Conservation (phyloP, 2,329 filamentous ascomycete genomes). For the Didymellaceae sp. region DNA sequence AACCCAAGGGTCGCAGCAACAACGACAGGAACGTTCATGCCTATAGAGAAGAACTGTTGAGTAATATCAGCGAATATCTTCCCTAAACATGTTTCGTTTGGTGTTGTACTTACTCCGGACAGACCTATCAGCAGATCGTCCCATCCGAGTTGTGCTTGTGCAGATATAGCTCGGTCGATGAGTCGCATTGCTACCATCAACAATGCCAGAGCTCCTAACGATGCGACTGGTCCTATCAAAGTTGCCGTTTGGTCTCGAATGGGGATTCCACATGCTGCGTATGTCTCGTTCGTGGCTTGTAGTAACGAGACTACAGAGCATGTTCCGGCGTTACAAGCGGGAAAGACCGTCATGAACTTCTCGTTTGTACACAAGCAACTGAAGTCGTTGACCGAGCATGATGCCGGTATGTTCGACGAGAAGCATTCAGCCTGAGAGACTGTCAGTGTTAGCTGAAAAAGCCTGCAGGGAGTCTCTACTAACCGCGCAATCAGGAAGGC, state of each 20-base stretch:
- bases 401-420: neutral
- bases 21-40: slow-evolving; percentile 36
- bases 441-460: neutral
- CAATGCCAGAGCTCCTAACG: slow-evolving; percentile 32
- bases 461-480: neutral
- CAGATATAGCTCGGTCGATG: slow-evolving; percentile 32
- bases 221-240: slow-evolving; percentile 30
- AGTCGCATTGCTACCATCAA: slow-evolving; percentile 38
- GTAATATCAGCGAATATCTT: slow-evolving; percentile 3
- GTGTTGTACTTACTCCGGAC: slow-evolving; percentile 36
- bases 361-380: slow-evolving; percentile 37
- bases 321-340: slow-evolving; percentile 36
- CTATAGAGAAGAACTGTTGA: slow-evolving; percentile 32
- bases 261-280: slow-evolving; percentile 37
- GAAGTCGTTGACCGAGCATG: slow-evolving; percentile 34
- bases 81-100: neutral
- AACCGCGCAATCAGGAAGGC: slow-evolving; percentile 25
- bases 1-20: slow-evolving; percentile 36
- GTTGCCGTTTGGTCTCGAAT: slow-evolving; percentile 26
- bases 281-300: slow-evolving; percentile 32
- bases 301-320: slow-evolving; percentile 39
- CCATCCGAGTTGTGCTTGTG: slow-evolving; percentile 34
- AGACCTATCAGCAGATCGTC: slow-evolving; percentile 41
- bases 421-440: slow-evolving; percentile 27
- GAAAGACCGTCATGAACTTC: slow-evolving; percentile 28